Base-by-base conservation (phyloP, 2,329 filamentous ascomycete genomes). In the Leptographium radiaticola region DNA sequence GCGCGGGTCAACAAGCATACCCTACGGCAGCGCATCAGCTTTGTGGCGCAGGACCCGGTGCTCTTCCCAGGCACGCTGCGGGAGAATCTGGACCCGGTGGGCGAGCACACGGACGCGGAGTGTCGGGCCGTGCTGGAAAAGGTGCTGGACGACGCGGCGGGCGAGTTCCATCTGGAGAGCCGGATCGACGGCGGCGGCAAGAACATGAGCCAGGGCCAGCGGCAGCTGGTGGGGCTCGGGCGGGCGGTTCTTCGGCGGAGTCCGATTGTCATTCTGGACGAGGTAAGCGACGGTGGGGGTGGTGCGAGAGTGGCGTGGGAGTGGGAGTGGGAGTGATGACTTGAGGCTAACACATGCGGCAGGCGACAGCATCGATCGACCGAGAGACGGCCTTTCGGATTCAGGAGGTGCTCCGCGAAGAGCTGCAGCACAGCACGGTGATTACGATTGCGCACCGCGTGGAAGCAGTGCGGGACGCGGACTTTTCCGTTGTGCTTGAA, bases 81-180 rank as follows among this genome's bases (percentile, higher is more conserved):
- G 30, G 75, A 81, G 62, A 82, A 89, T 62, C 74, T 90, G 25
- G 86, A 90, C 59, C 83, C 86, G 0, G 72, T 85, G 52, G 71
- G 71, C 7, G 78, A 83, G 57, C 73, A 74, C 54, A 73, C 79
- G 16, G 73, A 80, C 47, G 63, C 62, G 2, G 76, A 75, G 54
- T 77, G 76, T 62, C 65, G 66, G 6, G 66, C 67, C 8, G 74
- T 77, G 2, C 71, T 89, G 4, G 70, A 71, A 15, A 77, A 81
- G 10, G 83, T 86, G 0, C 68, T 89, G 0, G 75, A 77, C 1
- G 57, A 58, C 9, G 49, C 47, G 6, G 49, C 50, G 12, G 51
- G 56, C n/a, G 58, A 52, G 30, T 50, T 79, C 65, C 64, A 64
- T 3, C 67, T 81, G 0, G 62, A 70, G 31, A 75, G 74, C n/a